Conservation (phyloP, 768 basidiomycete genomes). For the Strobilomyces confusus region DNA sequence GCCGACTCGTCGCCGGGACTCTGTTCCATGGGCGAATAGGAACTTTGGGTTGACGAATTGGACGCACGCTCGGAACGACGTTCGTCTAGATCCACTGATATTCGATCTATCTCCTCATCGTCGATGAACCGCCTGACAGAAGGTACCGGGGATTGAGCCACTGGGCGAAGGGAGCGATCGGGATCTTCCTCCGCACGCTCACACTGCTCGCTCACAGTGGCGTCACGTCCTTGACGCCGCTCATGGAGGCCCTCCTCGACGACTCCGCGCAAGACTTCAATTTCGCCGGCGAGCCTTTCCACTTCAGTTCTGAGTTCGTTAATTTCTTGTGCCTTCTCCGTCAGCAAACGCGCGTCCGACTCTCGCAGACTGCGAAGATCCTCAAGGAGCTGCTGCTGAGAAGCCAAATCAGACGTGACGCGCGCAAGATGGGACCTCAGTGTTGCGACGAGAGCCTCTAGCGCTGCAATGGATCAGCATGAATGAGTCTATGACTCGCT, state of each 20-base stretch:
- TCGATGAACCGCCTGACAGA: conserved; percentile 42
- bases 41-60: conserved; percentile 24
- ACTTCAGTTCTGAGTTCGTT: conserved; percentile 68
- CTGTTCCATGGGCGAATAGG: conserved; percentile 6
- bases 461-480: conserved; percentile 44
- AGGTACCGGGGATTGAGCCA: conserved; percentile 3
- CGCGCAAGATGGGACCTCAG: conserved; percentile 73
- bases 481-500: neutral
- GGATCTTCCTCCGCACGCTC: neutral
- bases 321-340: conserved; percentile 64
- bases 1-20: neutral
- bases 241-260: conserved; percentile 86
- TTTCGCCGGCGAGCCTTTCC: conserved; percentile 77
- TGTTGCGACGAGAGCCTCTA: conserved; percentile 74
- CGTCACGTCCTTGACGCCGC: conserved; percentile 53
- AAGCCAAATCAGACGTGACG: conserved; percentile 73
- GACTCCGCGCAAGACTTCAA: conserved; percentile 79
- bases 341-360: conserved; percentile 51
- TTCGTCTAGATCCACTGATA: conserved; percentile 64
- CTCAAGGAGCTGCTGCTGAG: conserved; percentile 66
- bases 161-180: neutral
- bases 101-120: conserved; percentile 56
- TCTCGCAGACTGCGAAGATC: conserved; percentile 65
- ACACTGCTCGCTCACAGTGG: conserved; percentile 10
- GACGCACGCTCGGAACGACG: conserved; percentile 50